Conservation (phyloP, 352 stramenopile genomes). For the Thraustochytrium sp. region DNA sequence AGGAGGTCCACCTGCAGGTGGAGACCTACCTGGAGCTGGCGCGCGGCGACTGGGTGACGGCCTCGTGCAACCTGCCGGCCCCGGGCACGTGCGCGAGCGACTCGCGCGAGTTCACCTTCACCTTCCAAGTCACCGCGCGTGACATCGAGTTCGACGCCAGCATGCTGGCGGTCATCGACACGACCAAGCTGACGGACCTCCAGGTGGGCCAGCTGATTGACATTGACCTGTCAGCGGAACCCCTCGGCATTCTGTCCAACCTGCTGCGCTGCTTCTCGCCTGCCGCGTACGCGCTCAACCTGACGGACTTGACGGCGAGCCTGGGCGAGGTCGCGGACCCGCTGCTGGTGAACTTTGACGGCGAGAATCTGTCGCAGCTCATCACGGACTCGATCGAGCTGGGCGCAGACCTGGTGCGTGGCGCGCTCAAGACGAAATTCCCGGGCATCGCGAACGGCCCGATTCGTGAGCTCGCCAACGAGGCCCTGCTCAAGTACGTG, state of each 20-base stretch:
- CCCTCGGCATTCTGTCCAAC: neutral
- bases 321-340: neutral
- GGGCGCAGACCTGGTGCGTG: neutral
- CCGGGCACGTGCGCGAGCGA: neutral
- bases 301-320: neutral
- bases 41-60: constrained; percentile 18
- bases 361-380: neutral
- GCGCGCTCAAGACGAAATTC: constrained; percentile 1
- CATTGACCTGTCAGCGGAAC: neutral
- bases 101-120: neutral
- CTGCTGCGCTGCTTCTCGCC: neutral
- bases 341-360: constrained; percentile 11
- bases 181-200: neutral
- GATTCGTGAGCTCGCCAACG: constrained; percentile 13
- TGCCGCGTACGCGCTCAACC: neutral
- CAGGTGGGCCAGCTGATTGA: neutral
- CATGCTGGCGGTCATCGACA: neutral
- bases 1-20: neutral
- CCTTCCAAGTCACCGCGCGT: neutral
- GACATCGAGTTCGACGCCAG: neutral
- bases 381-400: neutral
- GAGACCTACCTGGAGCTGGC: neutral
- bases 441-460: constrained; percentile 27
- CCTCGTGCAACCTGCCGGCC: neutral
- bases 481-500: neutral